These are phyloP conservation scores for Poteriospumella lacustris DNA, from an alignment of 108 stramenopile species.

Conservation along the genomic window DNA sequence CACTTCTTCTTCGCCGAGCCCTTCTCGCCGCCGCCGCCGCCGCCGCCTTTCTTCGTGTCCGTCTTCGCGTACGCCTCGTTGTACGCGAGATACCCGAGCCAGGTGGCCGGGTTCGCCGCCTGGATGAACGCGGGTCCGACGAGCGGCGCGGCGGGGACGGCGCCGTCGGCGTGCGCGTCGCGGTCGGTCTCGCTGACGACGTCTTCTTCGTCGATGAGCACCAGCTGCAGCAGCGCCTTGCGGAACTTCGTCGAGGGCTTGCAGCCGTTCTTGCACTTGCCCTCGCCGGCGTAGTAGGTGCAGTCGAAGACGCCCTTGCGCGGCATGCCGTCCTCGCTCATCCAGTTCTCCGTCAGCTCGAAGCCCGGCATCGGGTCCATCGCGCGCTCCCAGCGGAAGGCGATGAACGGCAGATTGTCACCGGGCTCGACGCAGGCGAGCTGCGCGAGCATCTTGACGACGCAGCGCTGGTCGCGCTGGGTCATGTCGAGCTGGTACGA, in stretches of 20 bases:
- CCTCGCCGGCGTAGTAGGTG: constrained; percentile 17
- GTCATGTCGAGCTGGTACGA: neutral
- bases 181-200: neutral
- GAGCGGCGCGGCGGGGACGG: neutral
- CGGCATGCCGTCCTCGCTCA: constrained; percentile 19
- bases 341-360: constrained; percentile 16
- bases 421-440: constrained; percentile 12
- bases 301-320: neutral
- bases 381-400: constrained; percentile 18
- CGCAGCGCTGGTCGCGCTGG: neutral
- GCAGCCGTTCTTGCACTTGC: neutral
- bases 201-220: neutral
- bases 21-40: no score
- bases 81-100: neutral
- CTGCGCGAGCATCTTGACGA: constrained; percentile 1
- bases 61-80: neutral
- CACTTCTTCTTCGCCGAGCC: no score
- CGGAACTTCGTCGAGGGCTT: neutral
- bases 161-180: neutral
- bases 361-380: constrained; percentile 17
- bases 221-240: constrained; percentile 17
- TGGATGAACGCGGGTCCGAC: neutral
- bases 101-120: neutral
- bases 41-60: no score
- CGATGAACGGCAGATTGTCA: constrained; percentile 7